These are phyloP conservation scores for Rubia balearica DNA, from an alignment of 305 asterid genomes.

Conservation along the genomic window DNA sequence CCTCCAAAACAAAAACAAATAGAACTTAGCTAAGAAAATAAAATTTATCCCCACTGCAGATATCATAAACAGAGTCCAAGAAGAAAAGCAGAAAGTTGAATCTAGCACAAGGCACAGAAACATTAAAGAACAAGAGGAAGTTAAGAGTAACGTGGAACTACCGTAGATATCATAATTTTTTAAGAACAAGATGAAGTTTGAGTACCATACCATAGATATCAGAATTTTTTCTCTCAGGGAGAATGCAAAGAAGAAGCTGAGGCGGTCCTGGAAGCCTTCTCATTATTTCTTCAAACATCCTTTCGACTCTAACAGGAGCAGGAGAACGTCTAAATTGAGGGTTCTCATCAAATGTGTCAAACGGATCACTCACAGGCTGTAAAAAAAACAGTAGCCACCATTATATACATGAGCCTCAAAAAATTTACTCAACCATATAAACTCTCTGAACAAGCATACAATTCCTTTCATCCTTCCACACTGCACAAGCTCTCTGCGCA, in stretches of 20 bases:
- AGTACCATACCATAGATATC: constrained; percentile 50
- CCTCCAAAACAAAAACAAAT: constrained; percentile 31
- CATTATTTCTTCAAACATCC: constrained; percentile 35
- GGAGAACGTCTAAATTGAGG: constrained; percentile 34
- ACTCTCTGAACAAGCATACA: constrained; percentile 19
- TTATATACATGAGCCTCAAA: neutral
- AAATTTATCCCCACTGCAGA: neutral
- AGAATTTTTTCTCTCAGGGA: constrained; percentile 59
- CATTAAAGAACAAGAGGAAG: too few relatives aligned
- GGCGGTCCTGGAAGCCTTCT: constrained; percentile 44
- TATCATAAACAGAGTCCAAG: neutral
- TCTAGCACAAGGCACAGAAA: too few relatives aligned
- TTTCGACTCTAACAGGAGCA: constrained; percentile 47
- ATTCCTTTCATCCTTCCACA: constrained; percentile 59
- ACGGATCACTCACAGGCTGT: constrained; percentile 26
- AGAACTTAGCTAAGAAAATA: neutral
- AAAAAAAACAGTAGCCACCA: neutral
- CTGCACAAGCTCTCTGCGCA: constrained; percentile 27
- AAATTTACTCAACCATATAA: neutral
- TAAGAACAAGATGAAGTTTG: neutral
- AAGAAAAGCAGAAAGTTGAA: too few relatives aligned
- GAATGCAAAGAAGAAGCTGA: constrained; percentile 53
- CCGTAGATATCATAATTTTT: too few relatives aligned
- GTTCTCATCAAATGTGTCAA: constrained; percentile 30
- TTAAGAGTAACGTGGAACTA: too few relatives aligned